Evolutionary conservation across 164 flowering plant genomes (phyloP), one percentile per base, ranked within the genome.

Genomic region (Aristolochia contorta): DNA sequence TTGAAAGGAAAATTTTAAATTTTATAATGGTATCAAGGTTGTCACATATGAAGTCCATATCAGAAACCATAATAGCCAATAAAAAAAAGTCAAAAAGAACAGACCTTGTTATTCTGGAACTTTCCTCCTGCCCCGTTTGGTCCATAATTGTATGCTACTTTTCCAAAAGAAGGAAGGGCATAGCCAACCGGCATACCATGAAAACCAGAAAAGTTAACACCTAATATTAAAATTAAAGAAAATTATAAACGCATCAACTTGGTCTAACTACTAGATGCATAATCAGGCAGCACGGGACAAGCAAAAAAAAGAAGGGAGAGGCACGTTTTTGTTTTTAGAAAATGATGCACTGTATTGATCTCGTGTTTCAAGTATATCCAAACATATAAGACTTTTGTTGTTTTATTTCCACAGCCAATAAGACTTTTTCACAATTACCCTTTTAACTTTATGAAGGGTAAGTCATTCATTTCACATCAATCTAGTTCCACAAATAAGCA

Each of bases 31-130:
- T 10, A 10, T 10, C 12, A 49, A 21, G 19, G 0, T 49, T 16
- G 20, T 20, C 22, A 16, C 22, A 49, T 49, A 49, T 49, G 22
- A 18, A n/a, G 10, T 49, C 22, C 9, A 21, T 27, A 21, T 52
- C 22, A 21, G 55, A 52, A 52, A 52, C 55, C 8, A 52, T 12
- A 19, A 52, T 20, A 52, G 21, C 24, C 55, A 52, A 24, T 2
- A 27, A 27, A 2, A 27, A 2, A 10, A 19, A 45, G 19, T 30
- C 24, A 66, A 73, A 64, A 0, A 23, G 65, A 66, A 59, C 27
- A 46, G 71, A 86, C 96, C 96, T 89, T 89, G 73, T 75, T 79
- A 69, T 71, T 84, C 62, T 74, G 88, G 77, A 65, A 80, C 70
- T 74, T 85, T 19, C 76, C 84, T 62, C 84, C 84, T 58, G 69